These are phyloP conservation scores for Aspergillus wentii DNA, from an alignment of 495 filamentous ascomycete species.

Conservation along the genomic window DNA sequence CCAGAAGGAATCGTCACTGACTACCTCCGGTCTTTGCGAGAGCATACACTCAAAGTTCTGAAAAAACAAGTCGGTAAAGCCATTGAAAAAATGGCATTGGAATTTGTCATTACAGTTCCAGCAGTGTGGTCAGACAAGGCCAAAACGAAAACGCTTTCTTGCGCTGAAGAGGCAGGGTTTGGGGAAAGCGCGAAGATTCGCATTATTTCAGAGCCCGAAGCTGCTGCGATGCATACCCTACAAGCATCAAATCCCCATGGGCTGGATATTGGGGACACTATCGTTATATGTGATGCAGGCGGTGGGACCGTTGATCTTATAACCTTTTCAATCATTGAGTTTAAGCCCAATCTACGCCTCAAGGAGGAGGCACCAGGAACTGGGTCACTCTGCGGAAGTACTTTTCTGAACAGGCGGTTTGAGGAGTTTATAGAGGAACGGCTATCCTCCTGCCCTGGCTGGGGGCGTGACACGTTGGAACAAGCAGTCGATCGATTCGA, in stretches of 20 bases:
- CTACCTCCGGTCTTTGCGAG: conserved; percentile 48
- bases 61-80: conserved; percentile 52
- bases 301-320: conserved; percentile 77
- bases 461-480: conserved; percentile 16
- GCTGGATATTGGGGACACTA: conserved; percentile 58
- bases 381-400: conserved; percentile 62
- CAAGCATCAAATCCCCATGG: conserved; percentile 61
- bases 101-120: conserved; percentile 59
- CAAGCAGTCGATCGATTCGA: conserved; percentile 18
- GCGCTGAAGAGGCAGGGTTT: conserved; percentile 65
- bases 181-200: conserved; percentile 53
- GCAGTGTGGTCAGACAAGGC: conserved; percentile 72
- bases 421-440: conserved; percentile 58
- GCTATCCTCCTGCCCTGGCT: conserved; percentile 27
- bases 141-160: conserved; percentile 60
- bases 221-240: conserved; percentile 68
- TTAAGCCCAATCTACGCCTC: conserved; percentile 41
- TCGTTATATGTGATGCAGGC: conserved; percentile 71
- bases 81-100: conserved; percentile 55
- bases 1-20: conserved; percentile 60
- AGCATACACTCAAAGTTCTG: conserved; percentile 19
- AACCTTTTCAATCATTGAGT: conserved; percentile 30
- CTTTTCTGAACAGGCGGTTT: conserved; percentile 67
- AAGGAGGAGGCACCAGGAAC: conserved; percentile 60
- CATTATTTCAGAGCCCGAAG: conserved; percentile 73